Evolutionary conservation across 345 rosid genomes (phyloP).

Genomic region (Murraya koenigii): DNA sequence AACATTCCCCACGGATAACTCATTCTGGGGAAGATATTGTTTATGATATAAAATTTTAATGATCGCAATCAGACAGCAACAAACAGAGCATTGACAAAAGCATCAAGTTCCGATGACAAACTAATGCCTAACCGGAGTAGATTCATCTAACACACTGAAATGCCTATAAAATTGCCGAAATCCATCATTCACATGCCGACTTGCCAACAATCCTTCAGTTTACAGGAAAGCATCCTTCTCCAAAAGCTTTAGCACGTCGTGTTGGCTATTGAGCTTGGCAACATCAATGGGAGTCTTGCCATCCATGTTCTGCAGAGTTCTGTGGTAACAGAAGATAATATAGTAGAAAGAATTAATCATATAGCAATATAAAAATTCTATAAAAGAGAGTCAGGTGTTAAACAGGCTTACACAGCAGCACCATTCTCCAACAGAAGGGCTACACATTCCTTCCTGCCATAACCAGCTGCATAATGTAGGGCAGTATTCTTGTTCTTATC

Average conservation of each 20-base stretch:
- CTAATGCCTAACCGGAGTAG: not conserved
- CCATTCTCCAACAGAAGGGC: constrained; percentile 85
- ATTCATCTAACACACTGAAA: constrained; percentile 13
- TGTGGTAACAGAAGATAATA: constrained; percentile 20
- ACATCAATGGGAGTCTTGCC: constrained; percentile 97
- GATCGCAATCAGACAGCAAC: not conserved
- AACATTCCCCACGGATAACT: not conserved
- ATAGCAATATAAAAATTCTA: not conserved
- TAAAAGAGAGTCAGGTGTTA: not conserved
- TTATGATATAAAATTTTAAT: not conserved
- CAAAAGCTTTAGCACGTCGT: constrained; percentile 83
- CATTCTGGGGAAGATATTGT: not conserved
- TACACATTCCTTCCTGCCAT: constrained; percentile 94
- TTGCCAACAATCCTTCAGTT: not conserved
- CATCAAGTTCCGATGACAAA: not conserved
- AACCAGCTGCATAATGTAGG: constrained; percentile 96
- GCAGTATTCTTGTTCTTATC: constrained; percentile 98
- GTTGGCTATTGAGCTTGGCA: constrained; percentile 91
- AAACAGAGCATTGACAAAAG: not conserved
- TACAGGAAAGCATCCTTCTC: constrained; percentile 97
- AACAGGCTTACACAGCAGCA: constrained; percentile 87
- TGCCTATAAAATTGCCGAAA: constrained; percentile 11
- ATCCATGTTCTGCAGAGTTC: constrained; percentile 93
- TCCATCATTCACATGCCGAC: constrained; percentile 4
- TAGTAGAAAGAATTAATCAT: not conserved